These are phyloP conservation scores for Lodderomyces pseudojiufengensis DNA, from an alignment of 1,139 yeast genomes.

Conservation along the genomic window DNA sequence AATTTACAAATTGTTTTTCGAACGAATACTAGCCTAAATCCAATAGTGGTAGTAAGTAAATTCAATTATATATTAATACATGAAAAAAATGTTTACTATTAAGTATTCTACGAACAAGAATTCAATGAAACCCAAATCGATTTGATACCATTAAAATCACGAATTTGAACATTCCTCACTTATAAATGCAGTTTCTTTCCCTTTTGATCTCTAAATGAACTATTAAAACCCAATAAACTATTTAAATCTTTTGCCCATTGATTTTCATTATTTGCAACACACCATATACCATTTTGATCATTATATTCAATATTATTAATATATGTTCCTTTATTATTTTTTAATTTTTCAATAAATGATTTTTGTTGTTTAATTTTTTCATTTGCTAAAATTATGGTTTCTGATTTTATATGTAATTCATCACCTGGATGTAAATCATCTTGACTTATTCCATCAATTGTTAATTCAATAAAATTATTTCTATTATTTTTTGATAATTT, in stretches of 20 bases:
- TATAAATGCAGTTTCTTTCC: slow-evolving; percentile 11
- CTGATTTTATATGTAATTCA: slow-evolving; percentile 60
- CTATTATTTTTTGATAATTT: slow-evolving; percentile 52
- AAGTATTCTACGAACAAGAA: too few species aligned
- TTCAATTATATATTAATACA: too few species aligned
- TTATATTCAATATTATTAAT: slow-evolving; percentile 16
- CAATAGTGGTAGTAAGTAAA: too few species aligned
- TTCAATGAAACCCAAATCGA: too few species aligned
- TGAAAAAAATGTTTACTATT: too few species aligned
- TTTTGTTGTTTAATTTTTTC: slow-evolving; percentile 1
- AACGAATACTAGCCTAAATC: too few species aligned
- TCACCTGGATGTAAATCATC: slow-evolving; percentile 70
- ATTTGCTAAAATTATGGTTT: slow-evolving; percentile 10
- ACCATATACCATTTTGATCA: slow-evolving; percentile 68
- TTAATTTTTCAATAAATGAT: not conserved
- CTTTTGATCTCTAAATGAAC: slow-evolving; percentile 51
- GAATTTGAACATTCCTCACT: too few species aligned
- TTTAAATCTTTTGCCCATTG: slow-evolving; percentile 93
- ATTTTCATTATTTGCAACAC: slow-evolving; percentile 74
- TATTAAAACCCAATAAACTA: slow-evolving; percentile 83
- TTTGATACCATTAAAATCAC: too few species aligned
- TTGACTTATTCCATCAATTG: slow-evolving; percentile 80
- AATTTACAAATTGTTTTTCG: too few species aligned
- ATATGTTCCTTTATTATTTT: not conserved
- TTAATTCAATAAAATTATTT: slow-evolving; percentile 48